A percentile compares a stretch with the other conserved stretches of the same genome.
These are phyloP conservation scores for Warburgia ugandensis DNA, from an alignment of 164 flowering plant genomes.

Conservation along the genomic window DNA sequence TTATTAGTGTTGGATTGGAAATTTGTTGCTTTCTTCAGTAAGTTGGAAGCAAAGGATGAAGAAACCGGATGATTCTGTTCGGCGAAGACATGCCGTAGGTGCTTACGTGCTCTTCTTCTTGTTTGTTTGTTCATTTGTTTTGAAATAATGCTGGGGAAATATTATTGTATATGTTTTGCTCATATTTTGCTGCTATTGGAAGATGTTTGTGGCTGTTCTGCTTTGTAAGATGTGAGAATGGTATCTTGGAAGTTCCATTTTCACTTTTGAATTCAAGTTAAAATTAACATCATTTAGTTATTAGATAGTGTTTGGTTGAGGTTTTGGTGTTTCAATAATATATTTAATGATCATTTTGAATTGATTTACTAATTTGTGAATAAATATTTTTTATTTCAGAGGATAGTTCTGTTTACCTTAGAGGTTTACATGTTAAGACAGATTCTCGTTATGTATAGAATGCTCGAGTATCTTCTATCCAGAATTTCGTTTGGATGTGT, in stretches of 20 bases:
- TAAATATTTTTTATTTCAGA: background rate
- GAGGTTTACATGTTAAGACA: background rate
- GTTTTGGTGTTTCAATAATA: background rate
- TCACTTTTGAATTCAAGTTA: too few species aligned
- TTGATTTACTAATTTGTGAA: too few species aligned
- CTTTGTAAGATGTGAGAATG: background rate
- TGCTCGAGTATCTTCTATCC: background rate
- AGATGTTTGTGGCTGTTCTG: background rate
- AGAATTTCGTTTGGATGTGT: background rate
- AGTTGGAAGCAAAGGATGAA: slow-evolving; percentile 50
- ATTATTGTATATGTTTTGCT: background rate
- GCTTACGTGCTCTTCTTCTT: background rate
- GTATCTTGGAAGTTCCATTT: background rate
- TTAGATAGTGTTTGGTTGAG: too few species aligned
- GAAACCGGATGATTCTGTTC: slow-evolving; percentile 24
- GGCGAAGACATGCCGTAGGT: slow-evolving; percentile 13
- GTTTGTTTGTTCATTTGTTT: background rate
- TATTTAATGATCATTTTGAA: too few species aligned
- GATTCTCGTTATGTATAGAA: background rate
- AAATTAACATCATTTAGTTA: background rate
- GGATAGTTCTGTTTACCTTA: background rate
- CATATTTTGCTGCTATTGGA: background rate
- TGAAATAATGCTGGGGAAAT: too few species aligned
- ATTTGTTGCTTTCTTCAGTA: slow-evolving; percentile 33
- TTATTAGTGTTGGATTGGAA: too few species aligned